Conservation (phyloP, 2,329 filamentous ascomycete genomes). For the Biscogniauxia marginata region DNA sequence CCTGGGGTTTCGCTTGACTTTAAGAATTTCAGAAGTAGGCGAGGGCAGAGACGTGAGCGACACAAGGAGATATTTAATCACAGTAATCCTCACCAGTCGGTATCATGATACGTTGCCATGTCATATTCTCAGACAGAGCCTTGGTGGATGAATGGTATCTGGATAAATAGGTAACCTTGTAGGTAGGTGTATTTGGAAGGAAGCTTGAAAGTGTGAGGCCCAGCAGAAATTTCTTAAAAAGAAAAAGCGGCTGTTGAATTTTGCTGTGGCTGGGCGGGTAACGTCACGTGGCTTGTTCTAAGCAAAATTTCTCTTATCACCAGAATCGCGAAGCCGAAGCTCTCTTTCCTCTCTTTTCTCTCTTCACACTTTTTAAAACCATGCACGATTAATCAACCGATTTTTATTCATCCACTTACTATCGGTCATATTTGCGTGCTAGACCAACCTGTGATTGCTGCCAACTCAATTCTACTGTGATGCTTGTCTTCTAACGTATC, state of each 20-base stretch:
- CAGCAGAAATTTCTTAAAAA: background rate
- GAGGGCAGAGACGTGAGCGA: too few relatives aligned
- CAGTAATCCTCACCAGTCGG: too few relatives aligned
- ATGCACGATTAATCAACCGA: conserved; percentile 63
- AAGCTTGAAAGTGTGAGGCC: background rate
- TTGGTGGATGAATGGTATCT: too few relatives aligned
- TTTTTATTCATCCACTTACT: conserved; percentile 48
- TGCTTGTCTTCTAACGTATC: conserved; percentile 23
- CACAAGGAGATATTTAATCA: too few relatives aligned
- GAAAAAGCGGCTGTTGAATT: background rate
- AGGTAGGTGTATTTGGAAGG: background rate
- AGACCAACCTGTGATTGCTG: conserved; percentile 44
- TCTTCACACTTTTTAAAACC: conserved; percentile 46
- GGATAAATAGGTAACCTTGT: too few relatives aligned
- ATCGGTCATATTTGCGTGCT: conserved; percentile 62
- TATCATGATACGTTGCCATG: too few relatives aligned
- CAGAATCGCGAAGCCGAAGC: background rate
- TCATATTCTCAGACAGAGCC: too few relatives aligned
- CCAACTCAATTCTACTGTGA: conserved; percentile 21
- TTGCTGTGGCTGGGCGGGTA: background rate
- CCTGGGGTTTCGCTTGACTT: too few relatives aligned
- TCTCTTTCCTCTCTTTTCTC: conserved; percentile 28
- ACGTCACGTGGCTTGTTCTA: conserved; percentile 7
- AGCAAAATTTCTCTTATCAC: conserved; percentile 1
- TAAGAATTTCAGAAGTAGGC: too few relatives aligned